Percentiles rank a stretch among this genome's conserved stretches.
Conservation (phyloP, 768 basidiomycete species). For the Pilatotrama ljubarskyi region DNA sequence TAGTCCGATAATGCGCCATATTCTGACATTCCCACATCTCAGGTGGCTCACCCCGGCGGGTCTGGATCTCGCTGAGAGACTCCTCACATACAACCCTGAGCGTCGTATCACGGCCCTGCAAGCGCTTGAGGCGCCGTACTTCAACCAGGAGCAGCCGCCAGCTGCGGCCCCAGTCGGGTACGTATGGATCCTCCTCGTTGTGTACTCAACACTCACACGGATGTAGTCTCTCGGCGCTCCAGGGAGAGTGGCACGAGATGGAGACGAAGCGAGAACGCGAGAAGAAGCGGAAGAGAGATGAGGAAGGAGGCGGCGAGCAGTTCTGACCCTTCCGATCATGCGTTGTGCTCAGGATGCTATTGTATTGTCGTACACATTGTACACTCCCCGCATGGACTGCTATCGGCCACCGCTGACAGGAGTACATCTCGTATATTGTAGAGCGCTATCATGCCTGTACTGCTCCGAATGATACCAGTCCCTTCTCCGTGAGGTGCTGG, state of each 20-base stretch:
- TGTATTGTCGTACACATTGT: constrained; percentile 29
- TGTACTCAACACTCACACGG: neutral
- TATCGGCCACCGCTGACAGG: constrained; percentile 30
- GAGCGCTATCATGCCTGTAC: constrained; percentile 26
- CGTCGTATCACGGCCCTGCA: constrained; percentile 75
- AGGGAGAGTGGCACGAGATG: constrained; percentile 98
- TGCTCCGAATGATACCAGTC: constrained; percentile 47
- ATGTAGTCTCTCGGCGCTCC: constrained; percentile 68
- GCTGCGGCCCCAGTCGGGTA: constrained; percentile 79
- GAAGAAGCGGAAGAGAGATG: constrained; percentile 72
- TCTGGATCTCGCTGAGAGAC: constrained; percentile 80
- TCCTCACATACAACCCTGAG: constrained; percentile 80
- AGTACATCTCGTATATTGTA: constrained; percentile 28
- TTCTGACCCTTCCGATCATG: neutral
- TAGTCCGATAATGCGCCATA: too few relatives aligned
- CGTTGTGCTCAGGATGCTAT: constrained; percentile 25
- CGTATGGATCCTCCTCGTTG: constrained; percentile 32
- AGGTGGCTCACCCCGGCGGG: constrained; percentile 89
- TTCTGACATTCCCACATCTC: neutral
- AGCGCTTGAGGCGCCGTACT: constrained; percentile 84
- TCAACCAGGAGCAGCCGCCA: constrained; percentile 73
- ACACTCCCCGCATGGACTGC: constrained; percentile 17
- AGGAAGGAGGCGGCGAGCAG: constrained; percentile 26
- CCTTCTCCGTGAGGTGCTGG: constrained; percentile 72
- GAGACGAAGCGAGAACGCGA: constrained; percentile 92